phyloP scores from a whole-genome alignment of 495 filamentous ascomycete genomes.

The Aeminium ludgeri region DNA sequence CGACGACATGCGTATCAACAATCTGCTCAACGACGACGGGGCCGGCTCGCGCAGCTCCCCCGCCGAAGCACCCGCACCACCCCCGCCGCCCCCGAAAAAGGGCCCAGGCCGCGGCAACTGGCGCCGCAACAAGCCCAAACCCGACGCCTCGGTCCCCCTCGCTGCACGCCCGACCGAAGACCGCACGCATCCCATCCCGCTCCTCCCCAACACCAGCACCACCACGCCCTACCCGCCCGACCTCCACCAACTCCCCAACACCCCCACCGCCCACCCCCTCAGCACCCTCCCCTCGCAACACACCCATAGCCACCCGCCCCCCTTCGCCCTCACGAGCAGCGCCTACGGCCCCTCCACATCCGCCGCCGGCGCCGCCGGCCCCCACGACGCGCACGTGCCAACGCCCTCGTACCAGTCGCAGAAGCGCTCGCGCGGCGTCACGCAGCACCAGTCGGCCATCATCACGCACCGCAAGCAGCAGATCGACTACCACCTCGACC shows the following conservation, averaged over 20 bases:
- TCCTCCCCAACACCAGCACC: conserved; percentile 13
- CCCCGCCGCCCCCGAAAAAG: conserved; percentile 9
- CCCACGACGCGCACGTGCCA: conserved; percentile 29
- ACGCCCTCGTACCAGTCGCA: conserved; percentile 14
- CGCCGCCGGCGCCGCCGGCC: no score
- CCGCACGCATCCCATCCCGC: conserved; percentile 4
- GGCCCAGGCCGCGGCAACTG: conserved; percentile 29
- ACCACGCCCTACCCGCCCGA: no score
- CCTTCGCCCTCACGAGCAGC: no score
- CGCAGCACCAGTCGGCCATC: conserved; percentile 83
- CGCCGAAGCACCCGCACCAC: conserved; percentile 13
- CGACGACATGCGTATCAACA: conserved; percentile 28
- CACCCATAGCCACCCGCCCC: no score
- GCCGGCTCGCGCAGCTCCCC: no score
- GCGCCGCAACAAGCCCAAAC: conserved; percentile 19
- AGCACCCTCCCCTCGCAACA: no score
- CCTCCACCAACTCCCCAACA: no score
- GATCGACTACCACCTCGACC: conserved; percentile 71
- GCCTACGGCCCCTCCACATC: no score
- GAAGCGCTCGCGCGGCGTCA: conserved; percentile 65
- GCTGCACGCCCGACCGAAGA: conserved; percentile 7
- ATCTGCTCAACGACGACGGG: conserved; percentile 25
- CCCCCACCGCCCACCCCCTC: no score
- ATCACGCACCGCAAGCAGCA: conserved; percentile 76
- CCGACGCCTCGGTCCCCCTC: conserved; percentile 1